Conservation (phyloP, 108 stramenopile species). For the Seminavis robusta region DNA sequence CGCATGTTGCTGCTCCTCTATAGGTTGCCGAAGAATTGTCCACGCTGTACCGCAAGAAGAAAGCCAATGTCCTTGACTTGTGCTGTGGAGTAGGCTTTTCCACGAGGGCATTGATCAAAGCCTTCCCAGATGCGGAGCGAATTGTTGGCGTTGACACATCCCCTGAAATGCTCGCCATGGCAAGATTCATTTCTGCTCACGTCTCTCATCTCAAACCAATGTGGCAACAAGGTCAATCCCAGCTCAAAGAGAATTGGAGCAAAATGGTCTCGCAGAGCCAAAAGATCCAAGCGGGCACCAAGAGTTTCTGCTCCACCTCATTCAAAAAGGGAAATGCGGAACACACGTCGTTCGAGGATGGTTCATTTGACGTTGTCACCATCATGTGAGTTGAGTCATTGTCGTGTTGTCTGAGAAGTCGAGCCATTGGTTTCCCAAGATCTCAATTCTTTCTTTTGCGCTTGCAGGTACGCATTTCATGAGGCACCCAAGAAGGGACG, state of each 20-base stretch:
- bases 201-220: constrained; percentile 8
- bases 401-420: not conserved
- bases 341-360: constrained; percentile 38
- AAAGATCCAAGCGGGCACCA: not conserved
- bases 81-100: constrained; percentile 83
- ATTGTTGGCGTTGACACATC: constrained; percentile 72
- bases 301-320: not conserved
- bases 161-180: constrained; percentile 81
- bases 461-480: constrained; percentile 61
- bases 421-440: not conserved
- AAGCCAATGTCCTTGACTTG: constrained; percentile 58
- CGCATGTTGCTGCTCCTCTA: not conserved
- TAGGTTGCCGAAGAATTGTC: constrained; percentile 39
- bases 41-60: constrained; percentile 9
- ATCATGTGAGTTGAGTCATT: constrained; percentile 16
- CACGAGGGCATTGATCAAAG: constrained; percentile 60
- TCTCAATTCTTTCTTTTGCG: not conserved
- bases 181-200: constrained; percentile 34
- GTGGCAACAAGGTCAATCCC: not conserved
- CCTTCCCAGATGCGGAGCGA: constrained; percentile 63
- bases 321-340: constrained; percentile 58
- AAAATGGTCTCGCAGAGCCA: not conserved
- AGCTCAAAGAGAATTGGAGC: not conserved
- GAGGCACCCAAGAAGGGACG: constrained; percentile 65
- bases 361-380: constrained; percentile 59